Percentiles rank a stretch among this genome's conserved stretches.
phyloP scores from a whole-genome alignment of 257 asterid genomes.

The Solanum corneliomulleri region DNA sequence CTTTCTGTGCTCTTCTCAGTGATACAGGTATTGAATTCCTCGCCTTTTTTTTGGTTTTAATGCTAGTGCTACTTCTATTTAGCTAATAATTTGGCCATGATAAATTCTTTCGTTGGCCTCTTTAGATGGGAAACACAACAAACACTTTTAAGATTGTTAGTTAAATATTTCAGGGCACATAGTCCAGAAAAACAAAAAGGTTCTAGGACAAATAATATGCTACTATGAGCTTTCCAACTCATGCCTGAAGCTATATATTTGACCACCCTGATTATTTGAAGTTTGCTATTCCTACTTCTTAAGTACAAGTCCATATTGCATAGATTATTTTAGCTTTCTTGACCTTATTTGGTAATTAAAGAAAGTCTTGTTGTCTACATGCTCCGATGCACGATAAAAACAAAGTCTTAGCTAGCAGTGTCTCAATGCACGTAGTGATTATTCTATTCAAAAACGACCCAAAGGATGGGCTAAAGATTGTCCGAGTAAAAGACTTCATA shows the following conservation, averaged over 20 bases:
- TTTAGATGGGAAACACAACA: neutral
- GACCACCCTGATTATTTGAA: neutral
- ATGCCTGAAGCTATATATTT: neutral
- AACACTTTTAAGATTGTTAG: neutral
- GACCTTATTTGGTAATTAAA: neutral
- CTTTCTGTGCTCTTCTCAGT: slow-evolving; percentile 71
- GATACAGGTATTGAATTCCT: slow-evolving; percentile 42
- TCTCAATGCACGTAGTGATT: neutral
- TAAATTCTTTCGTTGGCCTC: neutral
- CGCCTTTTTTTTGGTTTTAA: neutral
- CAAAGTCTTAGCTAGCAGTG: neutral
- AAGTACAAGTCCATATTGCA: neutral
- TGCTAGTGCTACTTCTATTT: neutral
- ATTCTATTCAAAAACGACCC: neutral
- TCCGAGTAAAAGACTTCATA: neutral
- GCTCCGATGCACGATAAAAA: neutral
- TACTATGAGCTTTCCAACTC: neutral
- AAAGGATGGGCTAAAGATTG: neutral
- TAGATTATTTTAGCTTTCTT: neutral
- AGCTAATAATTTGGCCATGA: neutral
- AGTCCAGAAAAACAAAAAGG: neutral
- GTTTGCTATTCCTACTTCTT: neutral
- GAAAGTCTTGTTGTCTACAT: neutral
- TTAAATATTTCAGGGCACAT: neutral
- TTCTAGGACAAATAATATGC: neutral